phyloP scores from a whole-genome alignment of 2,329 filamentous ascomycete species.

The Xylariaceae sp. region DNA sequence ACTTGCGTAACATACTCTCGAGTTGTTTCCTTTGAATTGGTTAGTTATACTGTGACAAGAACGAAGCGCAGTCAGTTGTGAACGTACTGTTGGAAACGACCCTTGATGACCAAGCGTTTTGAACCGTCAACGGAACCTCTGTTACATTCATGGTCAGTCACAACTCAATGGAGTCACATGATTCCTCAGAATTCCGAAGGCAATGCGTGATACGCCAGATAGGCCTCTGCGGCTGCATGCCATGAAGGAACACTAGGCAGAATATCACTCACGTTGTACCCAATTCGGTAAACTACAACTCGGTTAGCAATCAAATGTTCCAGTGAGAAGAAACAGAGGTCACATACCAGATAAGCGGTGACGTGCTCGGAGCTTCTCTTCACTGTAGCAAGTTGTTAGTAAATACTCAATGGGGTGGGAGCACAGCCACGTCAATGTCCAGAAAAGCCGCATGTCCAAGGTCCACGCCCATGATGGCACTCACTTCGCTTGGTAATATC shows the following conservation, averaged over 20 bases:
- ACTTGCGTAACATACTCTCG: slow-evolving; percentile 20
- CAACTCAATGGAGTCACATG: neutral
- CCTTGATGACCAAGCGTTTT: slow-evolving; percentile 94
- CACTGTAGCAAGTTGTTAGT: slow-evolving; percentile 41
- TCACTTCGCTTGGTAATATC: slow-evolving; percentile 89
- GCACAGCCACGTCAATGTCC: neutral
- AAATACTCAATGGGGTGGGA: neutral
- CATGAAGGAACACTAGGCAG: neutral
- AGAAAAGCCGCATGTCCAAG: neutral
- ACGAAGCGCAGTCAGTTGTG: slow-evolving; percentile 62
- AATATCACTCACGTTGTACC: slow-evolving; percentile 60
- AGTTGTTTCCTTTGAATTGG: slow-evolving; percentile 20
- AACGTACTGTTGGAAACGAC: slow-evolving; percentile 87
- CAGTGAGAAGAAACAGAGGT: no score
- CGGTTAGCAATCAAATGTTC: slow-evolving; percentile 4
- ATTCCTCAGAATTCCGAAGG: neutral
- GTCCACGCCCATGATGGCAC: neutral
- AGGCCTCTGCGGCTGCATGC: neutral
- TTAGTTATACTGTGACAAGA: slow-evolving; percentile 27
- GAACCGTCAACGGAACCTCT: slow-evolving; percentile 84
- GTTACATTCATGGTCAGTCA: slow-evolving; percentile 5
- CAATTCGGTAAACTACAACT: slow-evolving; percentile 73
- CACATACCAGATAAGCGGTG: slow-evolving; percentile 68
- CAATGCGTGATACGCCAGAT: neutral
- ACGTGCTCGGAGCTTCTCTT: slow-evolving; percentile 98